Conservation (phyloP, 768 basidiomycete genomes). For the Rhodotorula graminis region DNA sequence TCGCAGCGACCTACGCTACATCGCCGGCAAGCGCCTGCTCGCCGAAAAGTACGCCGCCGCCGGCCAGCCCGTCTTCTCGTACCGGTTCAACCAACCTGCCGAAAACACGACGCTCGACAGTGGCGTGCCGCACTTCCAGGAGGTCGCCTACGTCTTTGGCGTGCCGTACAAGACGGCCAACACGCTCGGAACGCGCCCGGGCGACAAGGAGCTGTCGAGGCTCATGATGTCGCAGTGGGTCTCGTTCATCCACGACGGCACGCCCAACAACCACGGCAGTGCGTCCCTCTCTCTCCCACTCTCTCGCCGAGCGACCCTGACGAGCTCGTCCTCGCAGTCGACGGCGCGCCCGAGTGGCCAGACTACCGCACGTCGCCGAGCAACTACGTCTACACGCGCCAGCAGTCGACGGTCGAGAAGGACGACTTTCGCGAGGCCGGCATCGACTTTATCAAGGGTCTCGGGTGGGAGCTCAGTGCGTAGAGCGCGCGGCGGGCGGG, state of each 20-base stretch:
- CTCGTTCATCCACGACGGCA: constrained; percentile 28
- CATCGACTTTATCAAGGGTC: constrained; percentile 2
- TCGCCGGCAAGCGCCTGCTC: constrained; percentile 21
- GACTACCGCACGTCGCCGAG: constrained; percentile 8
- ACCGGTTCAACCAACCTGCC: constrained; percentile 26
- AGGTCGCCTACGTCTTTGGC: constrained; percentile 26
- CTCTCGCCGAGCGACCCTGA: not conserved
- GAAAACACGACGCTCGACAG: constrained; percentile 19
- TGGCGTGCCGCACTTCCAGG: constrained; percentile 19
- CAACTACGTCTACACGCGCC: constrained; percentile 21
- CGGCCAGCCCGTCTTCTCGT: constrained; percentile 23
- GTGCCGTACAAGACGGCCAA: constrained; percentile 12
- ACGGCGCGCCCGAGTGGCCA: constrained; percentile 21
- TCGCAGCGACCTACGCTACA: not conserved
- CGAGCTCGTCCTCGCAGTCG: constrained; percentile 1
- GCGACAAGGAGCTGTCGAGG: constrained; percentile 22
- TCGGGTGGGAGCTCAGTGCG: not conserved
- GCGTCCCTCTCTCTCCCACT: not conserved
- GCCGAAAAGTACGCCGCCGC: constrained; percentile 1
- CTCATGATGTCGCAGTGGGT: constrained; percentile 30
- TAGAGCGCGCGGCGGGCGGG: too few species aligned
- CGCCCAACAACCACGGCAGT: constrained; percentile 31
- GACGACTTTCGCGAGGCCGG: constrained; percentile 18
- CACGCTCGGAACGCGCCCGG: constrained; percentile 26
- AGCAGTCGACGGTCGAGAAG: constrained; percentile 7